Conservation (phyloP, 108 stramenopile species). For the Cyclotella sp. region DNA sequence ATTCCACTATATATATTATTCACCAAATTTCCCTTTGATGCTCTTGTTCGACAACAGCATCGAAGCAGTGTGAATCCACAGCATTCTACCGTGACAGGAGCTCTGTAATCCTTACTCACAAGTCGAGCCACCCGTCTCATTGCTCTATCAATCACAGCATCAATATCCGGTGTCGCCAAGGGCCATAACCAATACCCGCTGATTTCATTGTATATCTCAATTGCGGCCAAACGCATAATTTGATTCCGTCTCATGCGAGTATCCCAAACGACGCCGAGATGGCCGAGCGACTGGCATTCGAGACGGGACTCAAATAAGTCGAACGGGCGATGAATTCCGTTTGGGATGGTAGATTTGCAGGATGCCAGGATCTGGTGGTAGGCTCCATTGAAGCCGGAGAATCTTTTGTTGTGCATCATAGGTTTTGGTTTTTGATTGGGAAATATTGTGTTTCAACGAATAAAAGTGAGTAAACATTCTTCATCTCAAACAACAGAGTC, state of each 20-base stretch:
- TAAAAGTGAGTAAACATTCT: neutral
- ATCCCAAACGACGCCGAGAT: conserved; percentile 45
- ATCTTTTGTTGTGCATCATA: conserved; percentile 4
- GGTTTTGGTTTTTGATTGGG: neutral
- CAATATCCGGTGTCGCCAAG: conserved; percentile 35
- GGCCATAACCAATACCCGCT: conserved; percentile 48
- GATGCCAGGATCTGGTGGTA: conserved; percentile 46
- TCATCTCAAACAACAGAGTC: neutral
- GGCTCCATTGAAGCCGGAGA: conserved; percentile 41
- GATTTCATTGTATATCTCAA: conserved; percentile 54
- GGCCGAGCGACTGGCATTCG: conserved; percentile 48
- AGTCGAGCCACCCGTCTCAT: conserved; percentile 42
- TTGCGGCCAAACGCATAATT: conserved; percentile 40
- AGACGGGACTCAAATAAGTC: conserved; percentile 49
- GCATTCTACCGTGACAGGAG: conserved; percentile 40
- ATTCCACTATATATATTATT: conserved; percentile 37
- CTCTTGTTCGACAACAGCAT: conserved; percentile 41
- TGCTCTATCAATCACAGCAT: conserved; percentile 33
- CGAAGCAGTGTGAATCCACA: conserved; percentile 43
- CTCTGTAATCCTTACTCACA: conserved; percentile 46
- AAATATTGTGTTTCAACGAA: neutral
- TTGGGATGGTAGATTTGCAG: conserved; percentile 45
- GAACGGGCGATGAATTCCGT: conserved; percentile 34
- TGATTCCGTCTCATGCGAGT: conserved; percentile 47
- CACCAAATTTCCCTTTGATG: conserved; percentile 17